Evolutionary conservation across 352 stramenopile genomes (phyloP), one percentile per base, ranked within the genome.

Genomic region (Pythium plurisporium): DNA sequence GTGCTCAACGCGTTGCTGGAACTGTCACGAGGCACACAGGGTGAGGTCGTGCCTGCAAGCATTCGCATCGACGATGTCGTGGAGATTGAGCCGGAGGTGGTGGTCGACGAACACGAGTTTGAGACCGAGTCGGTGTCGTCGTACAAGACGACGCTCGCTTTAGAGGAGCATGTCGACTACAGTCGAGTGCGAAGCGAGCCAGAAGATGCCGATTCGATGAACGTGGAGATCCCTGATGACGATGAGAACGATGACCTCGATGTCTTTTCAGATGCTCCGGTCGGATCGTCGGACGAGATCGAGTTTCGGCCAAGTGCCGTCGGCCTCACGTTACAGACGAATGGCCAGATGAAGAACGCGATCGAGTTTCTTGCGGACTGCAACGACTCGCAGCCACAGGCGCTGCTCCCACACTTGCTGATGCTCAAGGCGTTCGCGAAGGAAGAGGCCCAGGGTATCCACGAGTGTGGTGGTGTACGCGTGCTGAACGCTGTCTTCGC

Each of bases 1-100:
- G 77, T 78, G 10, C 76, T 72, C 0, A 48, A 71, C 4, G 70
- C 79, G 48, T 59, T 90, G 5, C 72, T 82, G 19, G 55, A 62
- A 36, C 60, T 88, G 14, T 54, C 51, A 23, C 34, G 55, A 27
- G 55, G 45, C 11, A 37, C 50, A 2, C 5, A 34, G 8, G 46
- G 55, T 15, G 37, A 63, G 10, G 20, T 51, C 12, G 42, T 56
- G 10, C 55, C 55, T 2, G 20, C 42, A 1, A 63, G 55, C 27
- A 49, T 46, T 12, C 31, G 46, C 25, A 49, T 55, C 12, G 44
- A 54, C 19, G 25, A n/a, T n/a, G n/a, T n/a, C n/a, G n/a, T n/a
- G n/a, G n/a, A n/a, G n/a, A n/a, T n/a, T n/a, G n/a, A n/a, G n/a
- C n/a, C n/a, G n/a, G n/a, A n/a, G n/a, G n/a, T n/a, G n/a, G n/a